Evolutionary conservation across 306 rosid genomes (phyloP).

Genomic region (Casuarina glauca): DNA sequence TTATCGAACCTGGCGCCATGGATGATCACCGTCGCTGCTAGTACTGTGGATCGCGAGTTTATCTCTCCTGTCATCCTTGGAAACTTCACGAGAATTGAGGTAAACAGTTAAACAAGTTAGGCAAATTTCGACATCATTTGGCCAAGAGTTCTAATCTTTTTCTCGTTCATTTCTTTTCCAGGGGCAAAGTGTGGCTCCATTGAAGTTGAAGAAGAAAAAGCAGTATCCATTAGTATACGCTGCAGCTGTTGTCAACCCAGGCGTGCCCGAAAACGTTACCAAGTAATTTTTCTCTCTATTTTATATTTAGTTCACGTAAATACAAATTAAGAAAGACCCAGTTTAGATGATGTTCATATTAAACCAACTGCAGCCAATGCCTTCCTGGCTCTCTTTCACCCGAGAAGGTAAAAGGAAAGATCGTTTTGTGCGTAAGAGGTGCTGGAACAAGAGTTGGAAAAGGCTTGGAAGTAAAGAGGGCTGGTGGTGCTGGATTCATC

Average conservation of each 20-base stretch:
- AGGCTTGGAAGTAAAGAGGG: conserved; percentile 69
- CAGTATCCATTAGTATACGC: conserved; percentile 65
- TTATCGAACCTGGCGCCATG: conserved; percentile 80
- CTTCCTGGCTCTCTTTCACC: conserved; percentile 60
- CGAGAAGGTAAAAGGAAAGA: conserved; percentile 62
- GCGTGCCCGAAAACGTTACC: conserved; percentile 26
- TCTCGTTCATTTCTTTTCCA: too few relatives aligned
- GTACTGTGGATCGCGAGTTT: conserved; percentile 74
- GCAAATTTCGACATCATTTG: not conserved
- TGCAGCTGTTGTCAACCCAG: conserved; percentile 42
- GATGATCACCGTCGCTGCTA: conserved; percentile 87
- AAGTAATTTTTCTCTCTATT: conserved; percentile 38
- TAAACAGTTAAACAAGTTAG: conserved; percentile 15
- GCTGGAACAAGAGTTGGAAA: conserved; percentile 50
- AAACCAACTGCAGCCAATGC: conserved; percentile 54
- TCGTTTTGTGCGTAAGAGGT: conserved; percentile 82
- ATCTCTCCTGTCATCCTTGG: conserved; percentile 50
- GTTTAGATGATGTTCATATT: too few relatives aligned
- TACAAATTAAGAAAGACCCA: too few relatives aligned
- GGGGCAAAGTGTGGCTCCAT: conserved; percentile 82
- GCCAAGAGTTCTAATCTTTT: too few relatives aligned
- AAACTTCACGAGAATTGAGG: conserved; percentile 57
- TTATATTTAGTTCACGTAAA: not conserved
- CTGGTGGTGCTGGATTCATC: conserved; percentile 72
- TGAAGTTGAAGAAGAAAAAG: conserved; percentile 40